Base-by-base conservation (phyloP, 129 eudicot species). In the Chrysanthemum makinoi region DNA sequence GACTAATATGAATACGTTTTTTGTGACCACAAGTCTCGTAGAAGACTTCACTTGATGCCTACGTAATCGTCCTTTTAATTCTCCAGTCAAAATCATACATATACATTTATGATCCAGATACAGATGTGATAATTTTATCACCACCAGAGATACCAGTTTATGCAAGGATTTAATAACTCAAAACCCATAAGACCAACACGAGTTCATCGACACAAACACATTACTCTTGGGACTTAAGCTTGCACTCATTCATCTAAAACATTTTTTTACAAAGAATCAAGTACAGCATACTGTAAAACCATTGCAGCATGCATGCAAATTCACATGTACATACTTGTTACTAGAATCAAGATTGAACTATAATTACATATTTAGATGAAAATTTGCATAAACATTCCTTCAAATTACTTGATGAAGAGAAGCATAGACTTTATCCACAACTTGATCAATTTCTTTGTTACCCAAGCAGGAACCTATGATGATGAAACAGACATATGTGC, bases 401-500 rank as follows among this genome's bases (percentile, higher is more conserved):
- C 44, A 57, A 47, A 66, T 44, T 44, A 65, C 79, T 65, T 54
- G 46, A 49, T 51, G 19, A 44, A 66, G 74, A 67, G 68, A 68
- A 76, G 3, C 69, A 61, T 68, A 68, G 70, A 51, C 49, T 26
- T 44, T 70, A 77, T 68, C 55, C 65, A 69, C 76, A 77, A 52
- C 28, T 35, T 62, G 54, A 50, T 76, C 44, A 55, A 47, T 44
- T 68, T 77, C 60, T 71, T 20, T 70, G 24, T 52, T 10, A 54
- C 30, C 49, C 63, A 49, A 39, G 52, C 17, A 39, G 46, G 46
- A 39, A 39, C 10, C 46, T 39, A 39, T 39, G 46, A 39, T 39
- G 55, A 65, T 46, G 70, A 28, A 66, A 10, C 43, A 56, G 68
- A 57, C 72, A 73, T 67, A 57, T 66, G 16, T 51, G 60, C 72